phyloP scores from a whole-genome alignment of 371 early-diverging fungal species.

The Mortierella sp. region DNA sequence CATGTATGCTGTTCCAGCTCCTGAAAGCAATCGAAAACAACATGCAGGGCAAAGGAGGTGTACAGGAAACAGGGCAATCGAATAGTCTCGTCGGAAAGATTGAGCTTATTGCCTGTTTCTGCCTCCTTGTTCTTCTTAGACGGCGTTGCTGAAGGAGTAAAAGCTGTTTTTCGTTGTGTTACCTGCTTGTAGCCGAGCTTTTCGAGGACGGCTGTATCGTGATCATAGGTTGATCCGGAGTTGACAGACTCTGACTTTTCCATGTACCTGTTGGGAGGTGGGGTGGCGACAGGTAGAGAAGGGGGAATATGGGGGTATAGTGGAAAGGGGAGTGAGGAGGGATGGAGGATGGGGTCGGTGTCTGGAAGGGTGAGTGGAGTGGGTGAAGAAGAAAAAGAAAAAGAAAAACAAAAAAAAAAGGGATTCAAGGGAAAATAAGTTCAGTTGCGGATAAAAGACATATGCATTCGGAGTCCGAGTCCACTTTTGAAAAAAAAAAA shows the following conservation, averaged over 20 bases:
- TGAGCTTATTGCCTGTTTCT: too few species aligned
- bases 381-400: not conserved
- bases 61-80: too few species aligned
- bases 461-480: constrained; percentile 3
- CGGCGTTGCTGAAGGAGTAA: too few species aligned
- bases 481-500: constrained; percentile 9
- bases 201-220: constrained; percentile 64
- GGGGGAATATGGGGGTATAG: not conserved
- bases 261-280: constrained; percentile 24
- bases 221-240: constrained; percentile 49
- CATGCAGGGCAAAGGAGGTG: not conserved
- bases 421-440: constrained; percentile 13
- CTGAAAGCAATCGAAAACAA: not conserved
- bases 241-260: constrained; percentile 46
- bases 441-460: not conserved
- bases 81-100: too few species aligned
- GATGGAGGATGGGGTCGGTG: not conserved
- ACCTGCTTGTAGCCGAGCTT: constrained; percentile 74
- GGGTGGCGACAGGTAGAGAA: not conserved
- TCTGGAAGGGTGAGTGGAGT: not conserved
- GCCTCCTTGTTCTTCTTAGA: too few species aligned
- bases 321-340: not conserved
- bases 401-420: not conserved
- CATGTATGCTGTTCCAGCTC: too few species aligned
- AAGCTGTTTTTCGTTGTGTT: not conserved